phyloP scores from a whole-genome alignment of 305 asterid genomes.

The Fraxinus nigra region DNA sequence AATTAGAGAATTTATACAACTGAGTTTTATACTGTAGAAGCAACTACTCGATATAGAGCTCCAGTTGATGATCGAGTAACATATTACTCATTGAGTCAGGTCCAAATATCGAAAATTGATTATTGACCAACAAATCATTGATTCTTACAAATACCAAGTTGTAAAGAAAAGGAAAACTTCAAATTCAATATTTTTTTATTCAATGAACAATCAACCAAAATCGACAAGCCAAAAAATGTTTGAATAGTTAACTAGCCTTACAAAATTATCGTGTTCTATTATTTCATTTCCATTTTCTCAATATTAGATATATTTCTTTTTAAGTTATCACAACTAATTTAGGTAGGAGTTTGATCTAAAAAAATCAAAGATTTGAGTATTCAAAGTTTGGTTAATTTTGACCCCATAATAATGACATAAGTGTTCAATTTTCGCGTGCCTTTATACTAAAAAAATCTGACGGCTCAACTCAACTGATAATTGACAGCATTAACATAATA shows the following conservation, averaged over 20 bases:
- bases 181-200: no score
- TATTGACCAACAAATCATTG: neutral
- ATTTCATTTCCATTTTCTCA: neutral
- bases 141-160: neutral
- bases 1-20: neutral
- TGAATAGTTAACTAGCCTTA: neutral
- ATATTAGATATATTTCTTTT: no score
- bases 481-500: neutral
- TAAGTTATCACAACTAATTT: neutral
- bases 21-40: neutral
- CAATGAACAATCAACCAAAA: neutral
- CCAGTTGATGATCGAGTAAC: neutral
- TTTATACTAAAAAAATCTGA: neutral
- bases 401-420: neutral
- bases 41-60: neutral
- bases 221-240: neutral
- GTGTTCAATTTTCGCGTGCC: neutral
- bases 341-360: neutral
- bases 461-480: neutral
- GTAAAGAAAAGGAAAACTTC: neutral
- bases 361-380: neutral
- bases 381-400: neutral
- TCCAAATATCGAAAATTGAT: no score
- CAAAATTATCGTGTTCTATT: no score
- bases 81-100: neutral